Conservation (phyloP, 1,284 basidiomycete genomes). For the Marasmius tenuissimus region DNA sequence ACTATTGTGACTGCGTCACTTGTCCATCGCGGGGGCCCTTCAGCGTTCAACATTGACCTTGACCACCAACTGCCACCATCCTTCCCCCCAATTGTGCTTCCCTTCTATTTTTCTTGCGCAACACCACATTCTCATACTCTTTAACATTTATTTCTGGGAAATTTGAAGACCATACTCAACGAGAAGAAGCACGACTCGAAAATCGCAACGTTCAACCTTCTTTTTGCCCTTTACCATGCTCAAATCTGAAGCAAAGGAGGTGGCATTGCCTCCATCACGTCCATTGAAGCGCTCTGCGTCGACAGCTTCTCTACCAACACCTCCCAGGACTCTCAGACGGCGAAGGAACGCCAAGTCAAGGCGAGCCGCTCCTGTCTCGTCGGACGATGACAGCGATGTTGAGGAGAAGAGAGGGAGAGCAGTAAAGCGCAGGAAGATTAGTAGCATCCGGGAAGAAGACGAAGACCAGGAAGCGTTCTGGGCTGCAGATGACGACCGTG, state of each 20-base stretch:
- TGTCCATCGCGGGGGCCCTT: no score
- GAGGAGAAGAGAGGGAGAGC: conserved; percentile 17
- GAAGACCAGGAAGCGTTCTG: conserved; percentile 45
- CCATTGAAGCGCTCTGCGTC: conserved; percentile 16
- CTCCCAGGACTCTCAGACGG: conserved; percentile 17
- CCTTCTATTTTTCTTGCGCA: no score
- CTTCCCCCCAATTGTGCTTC: no score
- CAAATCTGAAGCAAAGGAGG: neutral
- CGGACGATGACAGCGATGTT: conserved; percentile 14
- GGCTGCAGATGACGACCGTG: conserved; percentile 21
- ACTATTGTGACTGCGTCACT: no score
- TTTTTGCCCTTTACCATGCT: no score
- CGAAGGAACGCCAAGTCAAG: conserved; percentile 8
- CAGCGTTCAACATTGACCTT: no score
- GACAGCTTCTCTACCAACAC: conserved; percentile 19
- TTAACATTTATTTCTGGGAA: no score
- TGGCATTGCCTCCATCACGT: conserved; percentile 2
- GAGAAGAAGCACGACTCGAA: no score
- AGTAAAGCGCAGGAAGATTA: conserved; percentile 35
- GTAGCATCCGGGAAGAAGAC: conserved; percentile 19
- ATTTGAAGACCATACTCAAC: no score
- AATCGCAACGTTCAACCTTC: no score
- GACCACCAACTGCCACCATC: no score
- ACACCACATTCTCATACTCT: no score
- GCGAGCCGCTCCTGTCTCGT: neutral